Evolutionary conservation across 73 alveolate species (phyloP).

Genomic region (Tetrahymena elliotti): DNA sequence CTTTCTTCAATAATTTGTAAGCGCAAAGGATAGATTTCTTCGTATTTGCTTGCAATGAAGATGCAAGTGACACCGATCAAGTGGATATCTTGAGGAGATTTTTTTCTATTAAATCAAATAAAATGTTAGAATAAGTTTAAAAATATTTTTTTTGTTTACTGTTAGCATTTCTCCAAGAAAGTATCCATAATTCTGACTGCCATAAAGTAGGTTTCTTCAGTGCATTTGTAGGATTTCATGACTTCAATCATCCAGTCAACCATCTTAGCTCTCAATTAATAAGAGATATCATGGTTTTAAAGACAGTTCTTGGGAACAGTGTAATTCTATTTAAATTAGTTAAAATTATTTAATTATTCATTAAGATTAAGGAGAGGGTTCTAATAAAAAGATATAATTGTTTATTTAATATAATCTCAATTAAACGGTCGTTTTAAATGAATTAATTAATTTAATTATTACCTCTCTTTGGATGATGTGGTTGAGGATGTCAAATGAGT

Average conservation of each 20-base stretch:
- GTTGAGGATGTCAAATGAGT: background rate
- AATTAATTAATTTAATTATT: background rate
- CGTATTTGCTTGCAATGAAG: constrained; percentile 87
- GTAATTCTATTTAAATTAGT: background rate
- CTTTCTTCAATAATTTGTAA: constrained; percentile 40
- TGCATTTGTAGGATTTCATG: constrained; percentile 56
- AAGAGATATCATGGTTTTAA: constrained; percentile 49
- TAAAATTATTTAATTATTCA: background rate
- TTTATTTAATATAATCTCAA: too few species aligned
- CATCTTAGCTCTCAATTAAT: constrained; percentile 76
- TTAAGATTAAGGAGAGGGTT: background rate
- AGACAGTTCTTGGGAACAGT: constrained; percentile 7
- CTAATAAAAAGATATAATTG: background rate
- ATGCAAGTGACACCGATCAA: constrained; percentile 70
- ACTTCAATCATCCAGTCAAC: constrained; percentile 96
- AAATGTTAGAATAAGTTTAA: constrained; percentile 9
- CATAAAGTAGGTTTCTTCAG: constrained; percentile 67
- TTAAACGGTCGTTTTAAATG: background rate
- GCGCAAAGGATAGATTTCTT: constrained; percentile 89
- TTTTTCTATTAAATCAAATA: background rate
- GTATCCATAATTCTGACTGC: constrained; percentile 83
- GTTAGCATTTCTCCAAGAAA: constrained; percentile 42
- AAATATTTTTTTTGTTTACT: background rate
- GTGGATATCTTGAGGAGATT: constrained; percentile 46
- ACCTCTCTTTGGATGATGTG: background rate